Percentiles rank a stretch among this genome's conserved stretches.
These are phyloP conservation scores for Arthroderma sp. DNA, from an alignment of 2,329 filamentous ascomycete genomes.

Conservation along the genomic window DNA sequence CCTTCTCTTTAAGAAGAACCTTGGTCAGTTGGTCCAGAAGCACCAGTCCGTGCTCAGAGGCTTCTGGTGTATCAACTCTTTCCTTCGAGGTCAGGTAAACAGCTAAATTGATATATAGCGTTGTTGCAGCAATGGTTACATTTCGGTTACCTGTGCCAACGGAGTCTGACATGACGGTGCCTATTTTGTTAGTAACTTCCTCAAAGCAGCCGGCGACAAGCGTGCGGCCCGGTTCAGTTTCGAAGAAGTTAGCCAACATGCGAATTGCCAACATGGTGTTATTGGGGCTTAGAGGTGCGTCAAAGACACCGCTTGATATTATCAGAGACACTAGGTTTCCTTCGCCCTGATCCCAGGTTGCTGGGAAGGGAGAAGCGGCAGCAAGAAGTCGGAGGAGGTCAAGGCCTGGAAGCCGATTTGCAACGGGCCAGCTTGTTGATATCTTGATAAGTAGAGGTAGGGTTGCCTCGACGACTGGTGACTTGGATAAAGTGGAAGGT, in stretches of 20 bases:
- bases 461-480: slow-evolving; percentile 40
- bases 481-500: slow-evolving; percentile 28
- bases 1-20: slow-evolving; percentile 54
- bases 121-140: slow-evolving; percentile 68
- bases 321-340: slow-evolving; percentile 52
- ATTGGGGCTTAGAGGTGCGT: slow-evolving; percentile 56
- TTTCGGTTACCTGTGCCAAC: slow-evolving; percentile 56
- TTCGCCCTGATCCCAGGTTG: slow-evolving; percentile 44
- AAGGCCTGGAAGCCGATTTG: slow-evolving; percentile 68
- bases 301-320: slow-evolving; percentile 46
- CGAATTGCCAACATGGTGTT: slow-evolving; percentile 79
- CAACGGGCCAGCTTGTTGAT: slow-evolving; percentile 65
- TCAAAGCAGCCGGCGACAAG: slow-evolving; percentile 49
- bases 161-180: slow-evolving; percentile 43
- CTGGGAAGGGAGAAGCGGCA: slow-evolving; percentile 53
- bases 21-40: slow-evolving; percentile 51
- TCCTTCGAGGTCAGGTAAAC: slow-evolving; percentile 51
- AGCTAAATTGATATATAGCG: slow-evolving; percentile 71
- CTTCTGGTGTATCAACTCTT: slow-evolving; percentile 28
- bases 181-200: slow-evolving; percentile 50
- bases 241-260: slow-evolving; percentile 72
- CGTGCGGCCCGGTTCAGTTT: slow-evolving; percentile 56
- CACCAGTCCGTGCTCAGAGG: slow-evolving; percentile 39
- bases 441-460: slow-evolving; percentile 59
- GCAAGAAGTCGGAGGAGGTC: slow-evolving; percentile 79